A percentile compares a stretch with the other conserved stretches of the same genome.
Evolutionary conservation across 2,329 filamentous ascomycete genomes (phyloP).

Genomic region (Xylariaceae sp.): DNA sequence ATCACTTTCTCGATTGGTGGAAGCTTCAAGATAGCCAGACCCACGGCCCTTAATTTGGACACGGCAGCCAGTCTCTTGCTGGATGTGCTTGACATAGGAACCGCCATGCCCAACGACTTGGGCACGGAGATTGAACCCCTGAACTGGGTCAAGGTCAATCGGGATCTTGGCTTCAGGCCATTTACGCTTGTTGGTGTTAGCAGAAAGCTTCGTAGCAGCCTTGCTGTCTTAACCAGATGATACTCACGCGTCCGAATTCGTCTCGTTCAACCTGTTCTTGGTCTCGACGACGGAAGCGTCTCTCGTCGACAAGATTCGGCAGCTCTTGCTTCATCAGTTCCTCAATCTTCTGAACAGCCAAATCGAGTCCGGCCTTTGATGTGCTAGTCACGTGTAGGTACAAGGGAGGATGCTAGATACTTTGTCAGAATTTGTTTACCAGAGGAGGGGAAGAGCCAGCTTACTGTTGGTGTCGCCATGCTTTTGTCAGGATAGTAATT

Average conservation of each 20-base stretch:
- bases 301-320: slow-evolving; percentile 90
- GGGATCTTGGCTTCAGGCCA: slow-evolving; percentile 97
- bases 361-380: slow-evolving; percentile 84
- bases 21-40: slow-evolving; percentile 87
- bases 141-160: slow-evolving; percentile 84
- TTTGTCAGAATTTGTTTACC: background rate
- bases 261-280: slow-evolving; percentile 80
- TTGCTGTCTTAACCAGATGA: slow-evolving; percentile 1
- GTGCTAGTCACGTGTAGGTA: slow-evolving; percentile 96
- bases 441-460: slow-evolving; percentile 28
- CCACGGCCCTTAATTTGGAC: slow-evolving; percentile 98
- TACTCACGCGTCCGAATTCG: slow-evolving; percentile 77
- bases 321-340: slow-evolving; percentile 96
- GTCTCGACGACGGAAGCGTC: slow-evolving; percentile 82
- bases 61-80: slow-evolving; percentile 88
- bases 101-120: slow-evolving; percentile 94
- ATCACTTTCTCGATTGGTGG: slow-evolving; percentile 86
- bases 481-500: slow-evolving; percentile 96
- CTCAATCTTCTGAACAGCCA: slow-evolving; percentile 82
- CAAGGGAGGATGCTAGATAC: slow-evolving; percentile 76
- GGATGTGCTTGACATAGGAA: slow-evolving; percentile 96
- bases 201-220: background rate
- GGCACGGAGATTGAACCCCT: slow-evolving; percentile 91
- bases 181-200: slow-evolving; percentile 67
- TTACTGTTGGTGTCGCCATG: slow-evolving; percentile 90